Evolutionary conservation across 2,329 filamentous ascomycete species (phyloP), one percentile per base, ranked within the genome.

Genomic region (Pyrenophora teres): DNA sequence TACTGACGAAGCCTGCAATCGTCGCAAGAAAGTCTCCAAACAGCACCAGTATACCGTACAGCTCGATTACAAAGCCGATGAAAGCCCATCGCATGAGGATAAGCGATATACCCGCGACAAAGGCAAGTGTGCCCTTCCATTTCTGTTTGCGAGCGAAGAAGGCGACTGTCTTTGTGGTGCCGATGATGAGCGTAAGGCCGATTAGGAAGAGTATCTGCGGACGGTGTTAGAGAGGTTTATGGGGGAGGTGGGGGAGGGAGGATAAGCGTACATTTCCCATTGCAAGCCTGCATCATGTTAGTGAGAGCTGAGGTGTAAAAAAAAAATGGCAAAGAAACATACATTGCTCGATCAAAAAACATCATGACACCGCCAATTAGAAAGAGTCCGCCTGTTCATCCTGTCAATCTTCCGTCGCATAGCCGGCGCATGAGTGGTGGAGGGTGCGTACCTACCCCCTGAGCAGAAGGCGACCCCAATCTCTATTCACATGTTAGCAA

Each of bases 301-400:
- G 58, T 35, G 31, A 35, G 21, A 25, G n/a, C 8, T 3, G 4
- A 3, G 6, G 23, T 25, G 38, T 8, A n/a, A 15, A 15, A 15
- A 13, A 32, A n/a, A 42, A 19, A 31, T 21, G 21, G 19, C 19
- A 44, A 43, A 10, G 54, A 33, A 40, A 44, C 87, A 70, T 80
- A 93, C 90, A 97, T 92, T 69, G 94, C 90, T 61, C 94, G 86
- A 77, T 99, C 94, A 79, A 99, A 99, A 80, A 99, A 97, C 77
- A 99, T 84, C 77, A 99, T 83, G 8, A 99, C 90, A 55, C 94
- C 94, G 70, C 91, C 90, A 71, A 97, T 84, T 50, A 99, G 85
- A 81, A 99, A 99, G 80, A 97, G 87, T 62, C 89, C 91, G 75
- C 93, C 93, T 96, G 73, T 36, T 36, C 27, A 49, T 48, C 21